Evolutionary conservation across 805 yeast species (phyloP), one percentile per base, ranked within the genome.

Genomic region (Saccharomycopsis fibuligera): DNA sequence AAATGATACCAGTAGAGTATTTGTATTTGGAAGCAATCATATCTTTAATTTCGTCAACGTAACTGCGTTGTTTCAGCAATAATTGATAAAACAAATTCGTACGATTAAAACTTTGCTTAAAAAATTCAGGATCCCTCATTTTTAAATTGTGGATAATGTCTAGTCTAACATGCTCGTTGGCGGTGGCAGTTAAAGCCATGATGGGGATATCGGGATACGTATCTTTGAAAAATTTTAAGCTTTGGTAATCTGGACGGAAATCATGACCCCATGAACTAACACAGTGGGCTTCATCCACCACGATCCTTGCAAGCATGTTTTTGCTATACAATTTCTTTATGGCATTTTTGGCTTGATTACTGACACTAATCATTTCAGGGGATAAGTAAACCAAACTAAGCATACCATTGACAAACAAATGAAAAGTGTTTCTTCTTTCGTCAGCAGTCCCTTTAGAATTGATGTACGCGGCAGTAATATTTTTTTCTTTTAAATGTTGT

Each of bases 261-360:
- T 93, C 99, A 65, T 93, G 99, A 19, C 99, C 99, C 99, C 99
- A 93, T 9, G 95, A 84, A 45, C 96, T 87, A 40, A 93, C 95
- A 73, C 99, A 93, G 67, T 93, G 99, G 0, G 99, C 99, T 62
- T 88, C 99, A 67, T 93, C 99, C 40, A 93, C 88, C 9, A 93
- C 96, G 35, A 93, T 74, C 47, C 98, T 71, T 0, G 97, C 96
- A 33, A 93, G 68, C 57, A 69, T 68, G 12, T 74, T 68, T 25
- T 72, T 73, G 16, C 70, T 67, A 61, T 84, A 71, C 5, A 93
- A 67, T 44, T 65, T 70, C 9, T 71, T 64, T 47, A 93, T 79
- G 0, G 83, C 81, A 47, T 69, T 72, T 58, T 78, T 83, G 39
- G 91, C 80, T 58, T 79, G 79, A 4, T 67, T 72, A 17, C 95